These are phyloP conservation scores for Colletotrichum eleusines DNA, from an alignment of 2,329 filamentous ascomycete genomes.

Conservation along the genomic window DNA sequence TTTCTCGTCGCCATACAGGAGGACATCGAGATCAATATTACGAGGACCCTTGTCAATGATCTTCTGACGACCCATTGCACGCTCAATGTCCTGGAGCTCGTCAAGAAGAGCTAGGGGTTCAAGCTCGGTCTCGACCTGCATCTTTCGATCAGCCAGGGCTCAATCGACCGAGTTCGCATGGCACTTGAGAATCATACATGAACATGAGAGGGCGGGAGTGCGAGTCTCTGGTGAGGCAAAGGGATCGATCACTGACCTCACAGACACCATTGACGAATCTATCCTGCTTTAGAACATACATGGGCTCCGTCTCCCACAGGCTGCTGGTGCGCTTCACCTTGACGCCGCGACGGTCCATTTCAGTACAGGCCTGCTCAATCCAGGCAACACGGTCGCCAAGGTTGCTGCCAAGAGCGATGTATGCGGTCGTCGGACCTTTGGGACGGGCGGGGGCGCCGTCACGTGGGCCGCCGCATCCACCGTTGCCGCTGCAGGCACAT, in stretches of 20 bases:
- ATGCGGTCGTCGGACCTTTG: slow-evolving; percentile 65
- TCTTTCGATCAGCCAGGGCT: slow-evolving; percentile 27
- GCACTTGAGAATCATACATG: not conserved
- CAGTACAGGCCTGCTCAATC: slow-evolving; percentile 85
- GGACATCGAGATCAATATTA: slow-evolving; percentile 93
- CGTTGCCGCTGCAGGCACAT: slow-evolving; percentile 53
- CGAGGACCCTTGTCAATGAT: slow-evolving; percentile 92
- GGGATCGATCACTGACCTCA: slow-evolving; percentile 73
- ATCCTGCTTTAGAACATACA: slow-evolving; percentile 94
- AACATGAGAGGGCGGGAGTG: not conserved
- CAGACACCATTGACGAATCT: slow-evolving; percentile 93
- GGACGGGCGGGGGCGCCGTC: slow-evolving; percentile 34
- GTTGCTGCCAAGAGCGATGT: slow-evolving; percentile 93
- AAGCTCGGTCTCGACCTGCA: slow-evolving; percentile 83
- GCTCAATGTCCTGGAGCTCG: slow-evolving; percentile 86
- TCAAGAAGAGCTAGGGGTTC: slow-evolving; percentile 82
- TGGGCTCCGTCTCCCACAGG: slow-evolving; percentile 94
- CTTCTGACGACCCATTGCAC: slow-evolving; percentile 82
- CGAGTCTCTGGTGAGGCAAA: slow-evolving; percentile 1
- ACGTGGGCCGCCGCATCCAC: slow-evolving; percentile 38
- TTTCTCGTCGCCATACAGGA: slow-evolving; percentile 79
- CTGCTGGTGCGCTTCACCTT: slow-evolving; percentile 83
- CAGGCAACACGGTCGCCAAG: slow-evolving; percentile 85
- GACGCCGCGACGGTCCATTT: slow-evolving; percentile 81
- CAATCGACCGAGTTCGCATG: slow-evolving; percentile 2